phyloP scores from a whole-genome alignment of 495 filamentous ascomycete genomes.

The Aspergillus sclerotioniger region DNA sequence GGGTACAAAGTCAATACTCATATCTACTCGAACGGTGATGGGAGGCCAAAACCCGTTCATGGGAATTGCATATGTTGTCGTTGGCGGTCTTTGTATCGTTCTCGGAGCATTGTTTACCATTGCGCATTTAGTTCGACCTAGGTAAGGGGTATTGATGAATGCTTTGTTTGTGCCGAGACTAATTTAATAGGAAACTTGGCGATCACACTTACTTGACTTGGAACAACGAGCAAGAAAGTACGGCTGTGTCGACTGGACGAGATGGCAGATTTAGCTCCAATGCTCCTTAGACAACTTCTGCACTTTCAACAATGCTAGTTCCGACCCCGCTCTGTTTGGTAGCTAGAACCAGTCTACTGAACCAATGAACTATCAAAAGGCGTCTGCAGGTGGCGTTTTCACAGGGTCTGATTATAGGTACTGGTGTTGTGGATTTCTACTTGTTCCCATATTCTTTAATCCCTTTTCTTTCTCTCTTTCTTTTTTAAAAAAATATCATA shows the following conservation, averaged over 20 bases:
- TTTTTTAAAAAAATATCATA: too few species aligned
- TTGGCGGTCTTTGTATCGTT: conserved; percentile 88
- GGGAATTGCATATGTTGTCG: conserved; percentile 92
- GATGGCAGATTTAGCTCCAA: conserved; percentile 31
- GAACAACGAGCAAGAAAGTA: conserved; percentile 80
- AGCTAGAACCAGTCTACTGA: background rate
- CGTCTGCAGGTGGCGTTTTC: conserved; percentile 13
- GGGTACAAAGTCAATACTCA: conserved; percentile 90
- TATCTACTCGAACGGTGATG: conserved; percentile 91
- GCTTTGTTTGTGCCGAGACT: conserved; percentile 1
- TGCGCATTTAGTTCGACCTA: conserved; percentile 85
- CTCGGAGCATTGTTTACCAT: conserved; percentile 85
- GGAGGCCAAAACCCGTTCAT: conserved; percentile 95
- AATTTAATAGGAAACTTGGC: conserved; percentile 74
- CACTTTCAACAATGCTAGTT: background rate
- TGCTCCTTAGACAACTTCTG: conserved; percentile 17
- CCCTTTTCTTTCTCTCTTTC: too few species aligned
- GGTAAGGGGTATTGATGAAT: conserved; percentile 47
- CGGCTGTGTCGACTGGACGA: conserved; percentile 56
- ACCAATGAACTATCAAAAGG: conserved; percentile 5
- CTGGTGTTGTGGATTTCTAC: background rate
- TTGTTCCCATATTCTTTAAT: background rate
- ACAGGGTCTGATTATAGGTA: conserved; percentile 1
- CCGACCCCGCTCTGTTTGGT: conserved; percentile 10
- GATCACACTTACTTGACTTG: conserved; percentile 97